A percentile compares a stretch with the other conserved stretches of the same genome.
Evolutionary conservation across 2,329 filamentous ascomycete species (phyloP).

Genomic region (Diaporthe vaccinii): DNA sequence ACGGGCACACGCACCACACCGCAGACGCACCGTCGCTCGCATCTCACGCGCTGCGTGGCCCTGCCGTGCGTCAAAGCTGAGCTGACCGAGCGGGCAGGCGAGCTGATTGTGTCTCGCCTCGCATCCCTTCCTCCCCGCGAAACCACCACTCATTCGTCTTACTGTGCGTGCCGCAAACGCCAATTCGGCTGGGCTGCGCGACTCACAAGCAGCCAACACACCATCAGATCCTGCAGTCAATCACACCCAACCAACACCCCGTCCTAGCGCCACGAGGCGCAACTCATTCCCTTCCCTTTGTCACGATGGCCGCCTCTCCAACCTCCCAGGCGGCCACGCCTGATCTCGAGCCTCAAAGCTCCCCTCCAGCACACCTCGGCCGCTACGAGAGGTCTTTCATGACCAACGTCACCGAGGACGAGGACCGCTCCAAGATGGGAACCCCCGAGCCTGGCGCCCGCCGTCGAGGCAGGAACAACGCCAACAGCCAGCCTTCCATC

Average conservation of each 20-base stretch:
- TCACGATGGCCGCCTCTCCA: constrained; percentile 51
- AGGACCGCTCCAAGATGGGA: constrained; percentile 57
- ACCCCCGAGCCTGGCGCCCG: constrained; percentile 57
- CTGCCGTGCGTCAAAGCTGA: constrained; percentile 25
- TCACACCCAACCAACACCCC: constrained; percentile 29
- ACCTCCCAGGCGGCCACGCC: constrained; percentile 58
- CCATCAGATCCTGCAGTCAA: constrained; percentile 34
- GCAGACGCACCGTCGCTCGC: constrained; percentile 1
- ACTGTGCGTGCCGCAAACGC: constrained; percentile 30
- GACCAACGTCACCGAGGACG: constrained; percentile 63
- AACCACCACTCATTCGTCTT: constrained; percentile 28
- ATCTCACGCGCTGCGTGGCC: constrained; percentile 15
- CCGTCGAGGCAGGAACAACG: constrained; percentile 46
- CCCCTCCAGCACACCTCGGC: constrained; percentile 52
- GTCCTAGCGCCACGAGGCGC: constrained; percentile 36
- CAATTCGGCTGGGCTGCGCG: constrained; percentile 27
- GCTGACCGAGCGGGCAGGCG: constrained; percentile 4
- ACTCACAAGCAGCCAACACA: constrained; percentile 32
- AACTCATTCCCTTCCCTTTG: constrained; percentile 21
- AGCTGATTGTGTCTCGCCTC: constrained; percentile 31
- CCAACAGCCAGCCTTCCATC: constrained; percentile 53
- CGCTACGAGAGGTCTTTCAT: constrained; percentile 61
- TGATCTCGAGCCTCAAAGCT: constrained; percentile 61
- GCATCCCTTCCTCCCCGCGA: constrained; percentile 24
- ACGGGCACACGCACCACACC: not conserved